phyloP scores from a whole-genome alignment of 129 eudicot genomes.

The Helianthus tuberosus region DNA sequence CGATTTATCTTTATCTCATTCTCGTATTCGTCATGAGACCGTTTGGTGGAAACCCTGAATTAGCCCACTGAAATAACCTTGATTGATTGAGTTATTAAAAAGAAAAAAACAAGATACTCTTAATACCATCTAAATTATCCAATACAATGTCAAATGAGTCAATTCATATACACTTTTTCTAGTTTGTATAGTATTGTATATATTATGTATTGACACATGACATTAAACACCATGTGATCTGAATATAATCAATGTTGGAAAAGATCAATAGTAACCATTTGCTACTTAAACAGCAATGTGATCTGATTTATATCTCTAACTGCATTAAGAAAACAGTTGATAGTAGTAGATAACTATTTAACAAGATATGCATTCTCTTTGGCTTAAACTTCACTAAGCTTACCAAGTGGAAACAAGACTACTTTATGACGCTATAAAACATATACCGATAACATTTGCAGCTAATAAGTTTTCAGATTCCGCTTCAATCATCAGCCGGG shows the following conservation, averaged over 20 bases:
- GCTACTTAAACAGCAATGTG: neutral
- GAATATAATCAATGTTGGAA: neutral
- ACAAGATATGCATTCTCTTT: conserved; percentile 1
- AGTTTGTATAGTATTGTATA: too few relatives aligned
- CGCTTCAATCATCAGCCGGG: conserved; percentile 65
- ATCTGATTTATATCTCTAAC: conserved; percentile 10
- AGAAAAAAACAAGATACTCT: too few relatives aligned
- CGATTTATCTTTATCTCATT: too few relatives aligned
- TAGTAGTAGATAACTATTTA: neutral
- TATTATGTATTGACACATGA: too few relatives aligned
- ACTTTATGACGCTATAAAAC: conserved; percentile 13
- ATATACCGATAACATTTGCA: conserved; percentile 9
- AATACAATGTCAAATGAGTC: too few relatives aligned
- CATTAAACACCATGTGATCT: too few relatives aligned
- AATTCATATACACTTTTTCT: too few relatives aligned
- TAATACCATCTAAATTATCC: too few relatives aligned
- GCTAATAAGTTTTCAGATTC: conserved; percentile 10
- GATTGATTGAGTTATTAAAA: too few relatives aligned
- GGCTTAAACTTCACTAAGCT: conserved; percentile 5
- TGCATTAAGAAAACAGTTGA: conserved; percentile 15
- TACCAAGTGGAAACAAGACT: neutral
- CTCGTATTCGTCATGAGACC: too few relatives aligned
- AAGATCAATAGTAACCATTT: neutral
- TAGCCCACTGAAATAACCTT: too few relatives aligned
- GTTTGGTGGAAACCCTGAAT: too few relatives aligned